These are phyloP conservation scores for Syzygium aromaticum DNA, from an alignment of 345 rosid species.

Conservation along the genomic window DNA sequence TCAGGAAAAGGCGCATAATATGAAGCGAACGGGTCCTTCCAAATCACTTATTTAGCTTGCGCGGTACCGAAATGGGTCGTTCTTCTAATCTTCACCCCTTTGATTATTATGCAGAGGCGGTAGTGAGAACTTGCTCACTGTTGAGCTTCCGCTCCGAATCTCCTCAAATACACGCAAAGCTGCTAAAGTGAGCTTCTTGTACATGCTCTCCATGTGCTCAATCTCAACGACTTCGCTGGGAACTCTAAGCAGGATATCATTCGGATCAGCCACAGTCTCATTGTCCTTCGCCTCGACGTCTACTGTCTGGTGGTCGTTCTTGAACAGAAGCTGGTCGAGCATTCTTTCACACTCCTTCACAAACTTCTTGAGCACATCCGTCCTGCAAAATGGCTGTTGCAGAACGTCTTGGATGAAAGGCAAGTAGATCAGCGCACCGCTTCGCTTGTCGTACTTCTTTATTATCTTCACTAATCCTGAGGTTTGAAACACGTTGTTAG, in stretches of 20 bases:
- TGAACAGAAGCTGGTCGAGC: constrained; percentile 42
- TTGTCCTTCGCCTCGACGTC: constrained; percentile 60
- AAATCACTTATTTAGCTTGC: background rate
- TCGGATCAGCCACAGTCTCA: constrained; percentile 3
- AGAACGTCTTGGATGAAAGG: constrained; percentile 69
- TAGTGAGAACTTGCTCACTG: constrained; percentile 58
- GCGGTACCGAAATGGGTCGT: background rate
- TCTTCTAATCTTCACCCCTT: constrained; percentile 18
- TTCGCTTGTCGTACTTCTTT: constrained; percentile 83
- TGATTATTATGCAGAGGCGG: constrained; percentile 61
- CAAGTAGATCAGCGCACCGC: constrained; percentile 57
- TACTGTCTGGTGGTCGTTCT: background rate
- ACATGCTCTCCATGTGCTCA: constrained; percentile 49
- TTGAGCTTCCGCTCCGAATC: constrained; percentile 73
- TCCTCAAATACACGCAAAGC: constrained; percentile 65
- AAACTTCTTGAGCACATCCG: constrained; percentile 60
- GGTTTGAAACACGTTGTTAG: background rate
- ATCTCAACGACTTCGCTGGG: constrained; percentile 44
- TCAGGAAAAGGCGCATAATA: background rate
- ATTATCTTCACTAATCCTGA: constrained; percentile 76
- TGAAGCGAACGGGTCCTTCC: background rate
- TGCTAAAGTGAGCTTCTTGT: constrained; percentile 53
- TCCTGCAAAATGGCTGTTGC: constrained; percentile 72
- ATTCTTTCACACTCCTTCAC: constrained; percentile 67
- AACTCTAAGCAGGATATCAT: background rate